Conservation (phyloP, 176 grass and related monocot species). For the Zoysia japonica region DNA sequence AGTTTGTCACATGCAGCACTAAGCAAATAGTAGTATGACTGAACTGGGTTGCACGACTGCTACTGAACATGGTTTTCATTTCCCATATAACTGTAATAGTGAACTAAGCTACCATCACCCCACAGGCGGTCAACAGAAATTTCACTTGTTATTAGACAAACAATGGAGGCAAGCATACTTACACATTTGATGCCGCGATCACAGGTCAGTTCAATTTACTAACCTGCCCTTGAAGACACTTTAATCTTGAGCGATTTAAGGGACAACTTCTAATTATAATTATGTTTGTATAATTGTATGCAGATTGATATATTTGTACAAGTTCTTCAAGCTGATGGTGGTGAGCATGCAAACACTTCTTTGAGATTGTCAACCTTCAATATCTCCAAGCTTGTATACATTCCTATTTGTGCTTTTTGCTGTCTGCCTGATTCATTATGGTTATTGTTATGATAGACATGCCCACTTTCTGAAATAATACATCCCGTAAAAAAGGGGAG, state of each 20-base stretch:
- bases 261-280: conserved; percentile 18
- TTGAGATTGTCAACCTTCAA: conserved; percentile 5
- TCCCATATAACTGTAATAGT: conserved; percentile 3
- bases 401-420: background rate
- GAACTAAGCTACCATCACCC: conserved; percentile 9
- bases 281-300: conserved; percentile 32
- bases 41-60: conserved; percentile 4
- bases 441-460: background rate
- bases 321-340: conserved; percentile 99
- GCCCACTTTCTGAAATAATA: background rate
- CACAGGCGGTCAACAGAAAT: conserved; percentile 93
- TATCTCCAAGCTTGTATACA: conserved; percentile 17
- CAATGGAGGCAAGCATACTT: conserved; percentile 92
- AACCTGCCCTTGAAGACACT: background rate
- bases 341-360: conserved; percentile 40
- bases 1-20: background rate
- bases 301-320: conserved; percentile 98
- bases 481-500: no score
- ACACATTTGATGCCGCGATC: conserved; percentile 86
- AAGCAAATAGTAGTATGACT: conserved; percentile 12
- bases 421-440: background rate
- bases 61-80: background rate
- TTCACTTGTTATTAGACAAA: conserved; percentile 95
- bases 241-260: background rate
- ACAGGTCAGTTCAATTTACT: conserved; percentile 55